Percentiles rank a stretch among this genome's conserved stretches.
Conservation (phyloP, 2,329 filamentous ascomycete genomes). For the Fusarium nurragi region DNA sequence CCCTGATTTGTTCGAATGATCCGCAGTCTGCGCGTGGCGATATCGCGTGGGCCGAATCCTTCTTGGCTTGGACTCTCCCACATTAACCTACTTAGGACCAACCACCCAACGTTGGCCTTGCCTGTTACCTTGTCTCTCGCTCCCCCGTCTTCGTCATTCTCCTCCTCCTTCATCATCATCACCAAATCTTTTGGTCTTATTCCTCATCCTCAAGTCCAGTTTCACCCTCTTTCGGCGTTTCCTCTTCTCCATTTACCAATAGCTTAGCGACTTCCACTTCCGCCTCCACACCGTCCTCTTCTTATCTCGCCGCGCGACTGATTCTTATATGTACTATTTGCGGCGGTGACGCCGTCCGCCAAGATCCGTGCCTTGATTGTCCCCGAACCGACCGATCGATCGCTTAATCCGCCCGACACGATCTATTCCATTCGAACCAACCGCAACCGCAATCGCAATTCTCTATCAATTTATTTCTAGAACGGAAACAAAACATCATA, state of each 20-base stretch:
- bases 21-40: slow-evolving; percentile 29
- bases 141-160: slow-evolving; percentile 27
- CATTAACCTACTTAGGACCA: slow-evolving; percentile 15
- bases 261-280: background rate
- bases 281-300: background rate
- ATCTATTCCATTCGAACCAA: slow-evolving; percentile 27
- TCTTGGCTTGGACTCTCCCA: slow-evolving; percentile 33
- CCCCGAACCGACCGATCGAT: slow-evolving; percentile 28
- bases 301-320: slow-evolving; percentile 39
- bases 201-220: slow-evolving; percentile 8
- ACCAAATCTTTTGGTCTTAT: slow-evolving; percentile 17
- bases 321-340: slow-evolving; percentile 41
- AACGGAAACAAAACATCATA: background rate
- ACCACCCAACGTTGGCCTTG: slow-evolving; percentile 21
- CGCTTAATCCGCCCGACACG: slow-evolving; percentile 32
- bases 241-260: slow-evolving; percentile 10
- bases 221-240: slow-evolving; percentile 23
- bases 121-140: slow-evolving; percentile 24
- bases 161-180: slow-evolving; percentile 17
- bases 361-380: slow-evolving; percentile 36
- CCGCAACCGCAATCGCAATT: slow-evolving; percentile 31
- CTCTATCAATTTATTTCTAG: background rate
- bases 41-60: slow-evolving; percentile 32
- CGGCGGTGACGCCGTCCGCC: slow-evolving; percentile 46
- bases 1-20: background rate